phyloP scores from a whole-genome alignment of 192 early-diverging fungal species.

The Umbelopsis ramanniana region DNA sequence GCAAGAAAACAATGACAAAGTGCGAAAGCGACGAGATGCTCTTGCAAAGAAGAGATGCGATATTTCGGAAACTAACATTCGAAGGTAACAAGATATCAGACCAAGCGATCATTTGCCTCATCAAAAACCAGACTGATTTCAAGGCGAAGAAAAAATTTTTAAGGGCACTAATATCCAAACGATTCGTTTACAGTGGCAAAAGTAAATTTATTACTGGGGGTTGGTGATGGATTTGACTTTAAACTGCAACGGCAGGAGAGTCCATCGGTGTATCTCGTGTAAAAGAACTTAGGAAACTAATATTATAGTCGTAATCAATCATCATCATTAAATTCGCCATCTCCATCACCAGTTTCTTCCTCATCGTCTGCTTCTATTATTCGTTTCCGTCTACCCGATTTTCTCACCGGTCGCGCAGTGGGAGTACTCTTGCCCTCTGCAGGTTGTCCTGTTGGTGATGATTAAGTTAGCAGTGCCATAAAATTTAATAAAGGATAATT shows the following conservation, averaged over 20 bases:
- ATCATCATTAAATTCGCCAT: conserved; percentile 9
- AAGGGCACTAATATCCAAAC: conserved; percentile 14
- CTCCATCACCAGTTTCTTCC: neutral
- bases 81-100: conserved; percentile 16
- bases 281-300: neutral
- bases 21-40: neutral
- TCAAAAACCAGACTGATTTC: conserved; percentile 24
- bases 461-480: neutral
- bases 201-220: neutral
- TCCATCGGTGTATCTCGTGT: neutral
- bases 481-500: neutral
- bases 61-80: conserved; percentile 19
- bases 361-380: conserved; percentile 13
- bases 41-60: conserved; percentile 9
- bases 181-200: conserved; percentile 14
- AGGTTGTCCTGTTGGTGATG: neutral
- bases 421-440: conserved; percentile 20
- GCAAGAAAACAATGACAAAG: conserved; percentile 11
- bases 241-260: neutral
- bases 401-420: conserved; percentile 5
- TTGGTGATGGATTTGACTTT: neutral
- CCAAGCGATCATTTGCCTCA: conserved; percentile 18
- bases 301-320: conserved; percentile 27
- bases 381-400: conserved; percentile 15
- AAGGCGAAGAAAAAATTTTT: conserved; percentile 24